Evolutionary conservation across 257 asterid species (phyloP).

Genomic region (Solanum stenotomum): DNA sequence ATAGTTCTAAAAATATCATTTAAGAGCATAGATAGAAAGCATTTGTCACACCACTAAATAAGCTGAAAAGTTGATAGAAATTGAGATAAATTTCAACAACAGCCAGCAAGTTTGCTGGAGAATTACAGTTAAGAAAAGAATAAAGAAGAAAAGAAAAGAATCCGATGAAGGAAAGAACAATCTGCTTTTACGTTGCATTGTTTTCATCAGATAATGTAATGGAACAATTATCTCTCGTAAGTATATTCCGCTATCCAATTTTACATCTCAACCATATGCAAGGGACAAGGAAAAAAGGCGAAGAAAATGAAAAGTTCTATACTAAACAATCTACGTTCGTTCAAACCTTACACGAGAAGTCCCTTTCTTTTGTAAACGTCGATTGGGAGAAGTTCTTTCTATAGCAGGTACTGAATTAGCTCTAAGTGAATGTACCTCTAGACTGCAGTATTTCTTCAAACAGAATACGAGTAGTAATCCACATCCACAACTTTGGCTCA

Average conservation of each 20-base stretch:
- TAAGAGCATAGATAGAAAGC: background rate
- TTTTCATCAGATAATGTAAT: conserved; percentile 19
- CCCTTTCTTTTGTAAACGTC: conserved; percentile 16
- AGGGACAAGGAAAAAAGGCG: conserved; percentile 4
- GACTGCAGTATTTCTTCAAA: conserved; percentile 22
- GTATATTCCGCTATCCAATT: conserved; percentile 39
- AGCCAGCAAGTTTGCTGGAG: background rate
- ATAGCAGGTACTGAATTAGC: conserved; percentile 26
- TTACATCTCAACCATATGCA: conserved; percentile 25
- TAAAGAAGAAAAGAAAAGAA: conserved; percentile 12
- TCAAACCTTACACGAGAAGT: conserved; percentile 34
- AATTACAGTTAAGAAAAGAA: background rate
- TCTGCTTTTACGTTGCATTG: conserved; percentile 4
- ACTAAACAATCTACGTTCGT: conserved; percentile 27
- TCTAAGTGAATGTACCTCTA: conserved; percentile 24
- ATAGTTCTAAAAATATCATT: background rate
- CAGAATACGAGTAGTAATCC: conserved; percentile 14
- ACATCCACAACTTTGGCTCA: conserved; percentile 19
- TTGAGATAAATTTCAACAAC: background rate
- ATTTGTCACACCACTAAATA: background rate
- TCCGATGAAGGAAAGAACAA: conserved; percentile 7
- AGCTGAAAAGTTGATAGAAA: background rate
- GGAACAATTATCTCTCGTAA: conserved; percentile 15
- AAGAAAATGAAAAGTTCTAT: conserved; percentile 31
- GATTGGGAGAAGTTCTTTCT: conserved; percentile 31